Conservation (phyloP, 306 rosid species). For the Senna tora region DNA sequence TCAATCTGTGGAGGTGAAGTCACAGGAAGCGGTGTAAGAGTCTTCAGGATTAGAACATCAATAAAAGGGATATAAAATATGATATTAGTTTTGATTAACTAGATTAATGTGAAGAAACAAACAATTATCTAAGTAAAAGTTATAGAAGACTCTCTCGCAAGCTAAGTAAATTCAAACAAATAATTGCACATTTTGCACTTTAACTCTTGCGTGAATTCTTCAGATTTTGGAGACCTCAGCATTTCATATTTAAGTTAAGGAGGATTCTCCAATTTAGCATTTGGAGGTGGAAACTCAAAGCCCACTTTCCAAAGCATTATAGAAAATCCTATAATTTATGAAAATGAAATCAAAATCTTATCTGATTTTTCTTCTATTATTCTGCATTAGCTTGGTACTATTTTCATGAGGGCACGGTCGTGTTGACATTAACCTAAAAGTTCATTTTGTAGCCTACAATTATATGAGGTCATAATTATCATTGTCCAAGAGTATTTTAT, state of each 20-base stretch:
- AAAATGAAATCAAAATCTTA: constrained; percentile 24
- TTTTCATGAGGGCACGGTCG: background rate
- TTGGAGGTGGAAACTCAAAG: constrained; percentile 10
- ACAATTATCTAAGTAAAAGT: constrained; percentile 4
- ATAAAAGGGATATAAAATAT: constrained; percentile 3
- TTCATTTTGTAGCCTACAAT: background rate
- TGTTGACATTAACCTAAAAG: constrained; percentile 20
- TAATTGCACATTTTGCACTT: constrained; percentile 1
- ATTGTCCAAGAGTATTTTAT: background rate
- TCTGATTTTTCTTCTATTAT: constrained; percentile 15
- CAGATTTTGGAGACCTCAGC: constrained; percentile 12
- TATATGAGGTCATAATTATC: background rate
- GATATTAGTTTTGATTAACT: constrained; percentile 6
- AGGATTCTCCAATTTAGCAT: constrained; percentile 18
- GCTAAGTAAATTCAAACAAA: constrained; percentile 14
- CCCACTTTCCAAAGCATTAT: constrained; percentile 11
- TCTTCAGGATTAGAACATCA: constrained; percentile 20
- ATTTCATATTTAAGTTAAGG: constrained; percentile 15
- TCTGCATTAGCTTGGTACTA: constrained; percentile 13
- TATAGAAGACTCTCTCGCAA: constrained; percentile 20
- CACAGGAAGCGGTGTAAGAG: background rate
- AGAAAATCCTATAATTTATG: constrained; percentile 26
- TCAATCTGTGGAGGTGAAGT: constrained; percentile 5
- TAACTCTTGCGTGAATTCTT: background rate
- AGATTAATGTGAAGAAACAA: constrained; percentile 28